A percentile compares a stretch with the other conserved stretches of the same genome.
Conservation (phyloP, 495 filamentous ascomycete species). For the Lichina pygmaea region DNA sequence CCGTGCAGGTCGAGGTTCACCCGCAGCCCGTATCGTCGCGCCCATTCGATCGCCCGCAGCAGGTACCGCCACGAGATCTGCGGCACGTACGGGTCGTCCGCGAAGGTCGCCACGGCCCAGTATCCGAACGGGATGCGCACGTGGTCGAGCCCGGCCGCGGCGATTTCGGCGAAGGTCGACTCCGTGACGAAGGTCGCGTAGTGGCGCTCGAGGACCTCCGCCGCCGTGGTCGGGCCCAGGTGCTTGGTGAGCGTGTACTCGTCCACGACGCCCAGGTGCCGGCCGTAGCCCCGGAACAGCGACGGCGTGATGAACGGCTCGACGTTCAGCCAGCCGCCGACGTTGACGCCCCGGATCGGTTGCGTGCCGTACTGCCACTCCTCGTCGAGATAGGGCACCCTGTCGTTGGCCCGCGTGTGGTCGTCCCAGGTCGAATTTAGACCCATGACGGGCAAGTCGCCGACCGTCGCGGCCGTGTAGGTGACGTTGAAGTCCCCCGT, state of each 20-base stretch:
- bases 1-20: constrained; percentile 89
- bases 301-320: constrained; percentile 93
- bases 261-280: constrained; percentile 41
- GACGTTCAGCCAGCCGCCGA: constrained; percentile 83
- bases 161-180: constrained; percentile 59
- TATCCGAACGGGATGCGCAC: constrained; percentile 87
- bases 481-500: constrained; percentile 85
- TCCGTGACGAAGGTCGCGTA: constrained; percentile 73
- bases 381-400: constrained; percentile 53
- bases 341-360: constrained; percentile 71
- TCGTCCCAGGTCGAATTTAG: constrained; percentile 74
- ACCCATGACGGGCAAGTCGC: constrained; percentile 73
- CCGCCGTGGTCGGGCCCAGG: constrained; percentile 33
- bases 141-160: constrained; percentile 77
- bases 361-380: constrained; percentile 44
- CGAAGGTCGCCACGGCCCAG: constrained; percentile 76
- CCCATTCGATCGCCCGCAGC: constrained; percentile 74
- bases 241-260: constrained; percentile 56
- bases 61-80: constrained; percentile 86
- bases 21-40: constrained; percentile 73
- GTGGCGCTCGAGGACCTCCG: constrained; percentile 52
- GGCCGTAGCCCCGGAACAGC: constrained; percentile 43
- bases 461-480: constrained; percentile 64
- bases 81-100: constrained; percentile 66
- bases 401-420: constrained; percentile 42